Evolutionary conservation across 2,329 filamentous ascomycete species (phyloP).

Genomic region (Metarhizium brunneum): DNA sequence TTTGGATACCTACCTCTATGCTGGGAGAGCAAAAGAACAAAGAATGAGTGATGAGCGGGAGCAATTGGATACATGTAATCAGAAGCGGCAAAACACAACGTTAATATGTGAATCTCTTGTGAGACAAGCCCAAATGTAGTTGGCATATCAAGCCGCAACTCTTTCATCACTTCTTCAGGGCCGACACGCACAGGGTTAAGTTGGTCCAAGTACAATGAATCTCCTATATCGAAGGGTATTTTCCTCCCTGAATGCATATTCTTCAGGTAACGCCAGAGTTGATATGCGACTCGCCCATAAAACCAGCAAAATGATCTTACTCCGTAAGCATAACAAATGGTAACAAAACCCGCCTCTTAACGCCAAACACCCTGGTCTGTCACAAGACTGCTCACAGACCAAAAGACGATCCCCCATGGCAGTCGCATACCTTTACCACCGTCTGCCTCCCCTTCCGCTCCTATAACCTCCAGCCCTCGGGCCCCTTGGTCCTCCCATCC

Average conservation of each 20-base stretch:
- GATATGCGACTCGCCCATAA: background rate
- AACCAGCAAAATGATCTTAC: background rate
- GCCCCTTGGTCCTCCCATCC: conserved; percentile 35
- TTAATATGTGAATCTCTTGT: no score
- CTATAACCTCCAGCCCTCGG: conserved; percentile 46
- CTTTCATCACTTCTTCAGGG: background rate
- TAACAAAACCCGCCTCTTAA: background rate
- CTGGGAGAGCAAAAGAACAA: background rate
- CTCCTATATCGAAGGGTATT: conserved; percentile 1
- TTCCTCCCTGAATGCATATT: background rate
- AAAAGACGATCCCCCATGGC: background rate
- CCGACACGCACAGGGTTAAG: background rate
- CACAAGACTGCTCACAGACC: background rate
- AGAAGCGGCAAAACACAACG: background rate
- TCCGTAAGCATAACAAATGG: background rate
- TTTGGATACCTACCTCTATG: background rate
- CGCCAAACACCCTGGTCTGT: background rate
- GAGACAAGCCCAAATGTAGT: background rate
- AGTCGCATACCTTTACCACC: background rate
- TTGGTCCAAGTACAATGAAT: background rate
- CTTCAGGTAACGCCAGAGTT: background rate
- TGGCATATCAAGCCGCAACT: background rate
- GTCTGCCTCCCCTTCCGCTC: conserved; percentile 33
- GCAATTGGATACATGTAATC: background rate
- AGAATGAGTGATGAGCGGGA: background rate